Base-by-base conservation (phyloP, 2,329 filamentous ascomycete genomes). In the Xylaria sp. region DNA sequence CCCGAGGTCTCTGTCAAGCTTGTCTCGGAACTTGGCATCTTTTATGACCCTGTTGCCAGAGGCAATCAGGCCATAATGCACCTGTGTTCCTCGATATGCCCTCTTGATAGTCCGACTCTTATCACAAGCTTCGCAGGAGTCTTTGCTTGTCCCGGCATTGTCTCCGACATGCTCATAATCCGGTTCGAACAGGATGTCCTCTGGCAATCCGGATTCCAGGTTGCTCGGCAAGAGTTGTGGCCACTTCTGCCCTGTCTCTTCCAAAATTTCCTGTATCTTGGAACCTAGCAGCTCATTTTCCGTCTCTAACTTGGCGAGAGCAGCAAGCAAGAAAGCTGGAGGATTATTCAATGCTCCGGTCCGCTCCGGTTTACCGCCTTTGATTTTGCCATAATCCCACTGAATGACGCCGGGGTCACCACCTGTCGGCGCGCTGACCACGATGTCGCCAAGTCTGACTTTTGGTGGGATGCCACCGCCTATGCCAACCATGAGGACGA, bases 41-140 rank as follows among this genome's bases (percentile, higher is more conserved):
- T 53, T 59, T 3, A 55, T 2, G 8, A 59, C 50, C 3, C 56
- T 57, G 1, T 62, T 54, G 7, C 60, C 60, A 8, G 60, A 62
- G 1, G 54, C 57, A 11, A 62, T 62, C 23, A 51, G 39, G 3
- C 60, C 57, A 19, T 62, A 42, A 13, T 42, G 37, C 11, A 42
- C 11, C 37, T 13, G 3, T 13, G 11, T 42, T 42, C 2, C 3
- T 42, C 37, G 37, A 42, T 9, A 4, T 13, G 8, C 37, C 37
- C 37, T 42, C 37, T 42, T 13, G 37, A 42, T 4, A 42, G 3
- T 13, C 37, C 8, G 8, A 13, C 8, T 42, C 37, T 13, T 42
- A 4, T 42, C 37, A 13, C 37, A 42, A 42, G 37, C 37, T 42
- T 2, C 7, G 37, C 37, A 42, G 11, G 8, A 3, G 9, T 42